Base-by-base conservation (phyloP, 1,284 basidiomycete species). In the Apiotrichum akiyoshidainum region DNA sequence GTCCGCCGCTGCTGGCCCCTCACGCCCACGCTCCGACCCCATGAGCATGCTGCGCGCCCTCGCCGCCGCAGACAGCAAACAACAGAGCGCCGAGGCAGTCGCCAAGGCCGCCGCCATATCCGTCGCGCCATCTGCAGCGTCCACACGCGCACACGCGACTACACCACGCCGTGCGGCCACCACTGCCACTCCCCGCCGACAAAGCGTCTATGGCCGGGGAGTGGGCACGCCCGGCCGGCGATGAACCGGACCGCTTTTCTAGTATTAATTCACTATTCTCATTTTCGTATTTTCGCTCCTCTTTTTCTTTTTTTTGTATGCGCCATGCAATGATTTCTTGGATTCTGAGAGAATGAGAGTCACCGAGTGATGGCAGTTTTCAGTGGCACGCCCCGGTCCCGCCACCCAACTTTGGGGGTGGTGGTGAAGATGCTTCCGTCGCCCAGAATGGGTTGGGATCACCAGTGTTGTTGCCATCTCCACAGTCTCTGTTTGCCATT, bases 11-110 rank as follows among this genome's bases (percentile, higher is more conserved):
- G 39, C 54, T 6, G 41, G 54, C 5, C 46, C 52, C 3, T 58
- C 37, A 1, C 53, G 49, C 1, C 35, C 56, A 1, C 63, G 62
- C 8, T 31, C 57, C 12, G 75, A 78, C 52, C 71, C 76, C 1
- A 73, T 78, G 54, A 52, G 61, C 42, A 61, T 78, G 61, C 66
- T 78, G 1, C 65, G 75, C 1, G 72, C 72, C 3, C 65, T 78
- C 4, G 75, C 76, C 0, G 57, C 62, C 1, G 71, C 70, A 2
- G 76, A 78, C 51, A 65, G 69, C 16, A 62, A 55, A 31, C 49
- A 59, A 12, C 65, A 67, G 48, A 63, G 61, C 13, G 67, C 70
- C 19, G 68, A 69, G 35, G 65, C 68, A 3, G 56, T 74, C 0
- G 68, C 65, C 2, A 68, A 67, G n/a, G 74, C 73, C 2, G 70